Base-by-base conservation (phyloP, 2,329 filamentous ascomycete genomes). In the Xylaria arbuscula region DNA sequence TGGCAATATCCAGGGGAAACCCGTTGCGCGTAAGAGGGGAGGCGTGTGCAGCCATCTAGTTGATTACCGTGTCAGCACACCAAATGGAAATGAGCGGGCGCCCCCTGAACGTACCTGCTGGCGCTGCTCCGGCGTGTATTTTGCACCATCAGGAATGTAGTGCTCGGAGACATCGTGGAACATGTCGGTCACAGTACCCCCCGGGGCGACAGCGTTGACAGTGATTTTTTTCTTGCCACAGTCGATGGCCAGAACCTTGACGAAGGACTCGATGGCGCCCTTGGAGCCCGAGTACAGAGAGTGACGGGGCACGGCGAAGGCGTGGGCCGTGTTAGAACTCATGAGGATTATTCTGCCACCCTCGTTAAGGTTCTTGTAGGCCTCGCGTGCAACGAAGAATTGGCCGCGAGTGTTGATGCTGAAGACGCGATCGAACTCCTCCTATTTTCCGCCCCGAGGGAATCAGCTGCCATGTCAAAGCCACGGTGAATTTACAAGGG, bases 201-300 rank as follows among this genome's bases (percentile, higher is more conserved):
- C 89, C 0, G 89, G 89, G 0, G 89, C 89, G 38, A 91, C 84
- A 53, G 87, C 88, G 75, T 91, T 91, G 78, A 91, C 88, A 0
- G 89, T 90, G 77, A 91, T 89, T 64, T 88, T 87, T 75, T 89
- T 86, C 81, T 90, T 86, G 62, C 90, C 88, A 72, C 87, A 89
- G 82, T 92, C 90, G 54, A 89, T 90, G 5, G 92, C 90, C 81
- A 93, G 91, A 74, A 87, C 89, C 78, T 92, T 90, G 73, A 92
- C 90, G 80, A 93, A 92, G 11, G 90, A 90, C 80, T 93, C 92
- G 69, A 93, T 90, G 45, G 92, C 88, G 74, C 90, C 92, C 84
- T 94, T 94, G 79, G 85, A 89, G 15, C 88, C 91, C 22, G 91
- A 91, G 84, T 94, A 94, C 56, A 94, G 84, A 15, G 89, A 86